Base-by-base conservation (phyloP, 345 rosid species). In the Aegle marmelos region DNA sequence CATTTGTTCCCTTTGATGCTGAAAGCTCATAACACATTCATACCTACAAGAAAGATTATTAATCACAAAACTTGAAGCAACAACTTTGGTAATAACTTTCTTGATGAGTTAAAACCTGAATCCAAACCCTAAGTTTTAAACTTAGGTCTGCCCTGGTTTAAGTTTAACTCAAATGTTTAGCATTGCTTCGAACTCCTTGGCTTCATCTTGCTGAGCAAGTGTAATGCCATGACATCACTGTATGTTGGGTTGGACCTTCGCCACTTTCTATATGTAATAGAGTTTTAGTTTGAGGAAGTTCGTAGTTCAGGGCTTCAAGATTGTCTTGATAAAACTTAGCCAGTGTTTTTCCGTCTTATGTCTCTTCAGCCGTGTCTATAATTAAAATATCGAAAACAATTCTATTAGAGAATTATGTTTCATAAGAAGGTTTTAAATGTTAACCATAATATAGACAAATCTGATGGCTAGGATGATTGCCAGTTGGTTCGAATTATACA, bases 261-360 rank as follows among this genome's bases (percentile, higher is more conserved):
- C 33, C 33, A 31, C 33, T 31, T 31, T 31, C 33, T 3, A 31
- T 31, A n/a, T n/a, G n/a, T n/a, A n/a, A n/a, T n/a, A n/a, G n/a
- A n/a, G n/a, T n/a, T n/a, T 31, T 3, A 31, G 33, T 31, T 31
- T 31, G 33, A 31, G 1, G 33, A 31, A 31, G 1, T 31, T 31
- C 33, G 3, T 31, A 31, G 33, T 31, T 31, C 33, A 31, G 92
- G 94, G 68, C 76, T 89, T 62, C 81, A 83, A 85, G 92, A 86
- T 64, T 89, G 92, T 14, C 89, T 91, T 60, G 83, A 89, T 27
- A 92, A 91, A 81, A 89, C 92, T 58, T 89, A 89, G 16, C 92
- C 91, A 5, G 89, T 89, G 68, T 85, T 89, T 89, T 33, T 33
- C 36, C 36, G 36, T 33, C 36, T 33, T 33, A 33, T 21, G 6